Percentiles rank a stretch among this genome's conserved stretches.
phyloP scores from a whole-genome alignment of 1,284 basidiomycete genomes.

The Ceratorhiza oryzae-sativae region DNA sequence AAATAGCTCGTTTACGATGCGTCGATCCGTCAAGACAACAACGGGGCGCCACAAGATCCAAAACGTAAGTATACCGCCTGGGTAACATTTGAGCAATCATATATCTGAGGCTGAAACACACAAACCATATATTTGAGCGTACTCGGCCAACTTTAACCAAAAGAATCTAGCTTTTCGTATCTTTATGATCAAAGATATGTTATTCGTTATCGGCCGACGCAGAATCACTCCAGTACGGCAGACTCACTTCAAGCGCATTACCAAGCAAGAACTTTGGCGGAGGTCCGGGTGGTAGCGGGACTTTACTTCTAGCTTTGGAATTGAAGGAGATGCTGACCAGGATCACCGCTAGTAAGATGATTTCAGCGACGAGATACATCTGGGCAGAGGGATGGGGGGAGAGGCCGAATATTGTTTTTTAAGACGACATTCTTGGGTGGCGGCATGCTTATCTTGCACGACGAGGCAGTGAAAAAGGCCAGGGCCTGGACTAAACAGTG shows the following conservation, averaged over 20 bases:
- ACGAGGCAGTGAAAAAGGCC: not conserved
- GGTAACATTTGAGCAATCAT: not conserved
- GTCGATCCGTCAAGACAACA: constrained; percentile 6
- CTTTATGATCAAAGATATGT: not conserved
- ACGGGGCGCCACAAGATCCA: constrained; percentile 19
- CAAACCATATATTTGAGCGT: constrained; percentile 17
- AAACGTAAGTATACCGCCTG: constrained; percentile 26
- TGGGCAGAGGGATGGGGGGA: not conserved
- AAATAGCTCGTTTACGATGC: constrained; percentile 13
- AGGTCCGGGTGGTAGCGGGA: constrained; percentile 17
- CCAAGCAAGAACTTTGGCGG: constrained; percentile 18
- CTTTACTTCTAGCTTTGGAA: not conserved
- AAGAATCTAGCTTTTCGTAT: constrained; percentile 16
- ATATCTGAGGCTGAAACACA: not conserved
- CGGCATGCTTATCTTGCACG: not conserved
- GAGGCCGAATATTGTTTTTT: not conserved
- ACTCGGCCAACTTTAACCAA: constrained; percentile 34
- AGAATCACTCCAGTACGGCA: not conserved
- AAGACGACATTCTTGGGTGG: not conserved
- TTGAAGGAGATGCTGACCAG: not conserved
- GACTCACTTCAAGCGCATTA: constrained; percentile 22
- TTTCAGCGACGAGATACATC: not conserved
- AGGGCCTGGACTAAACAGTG: too few species aligned
- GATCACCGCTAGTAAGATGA: not conserved
- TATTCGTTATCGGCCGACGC: not conserved